These are phyloP conservation scores for Lodderomyces theae DNA, from an alignment of 1,139 yeast species.

Conservation along the genomic window DNA sequence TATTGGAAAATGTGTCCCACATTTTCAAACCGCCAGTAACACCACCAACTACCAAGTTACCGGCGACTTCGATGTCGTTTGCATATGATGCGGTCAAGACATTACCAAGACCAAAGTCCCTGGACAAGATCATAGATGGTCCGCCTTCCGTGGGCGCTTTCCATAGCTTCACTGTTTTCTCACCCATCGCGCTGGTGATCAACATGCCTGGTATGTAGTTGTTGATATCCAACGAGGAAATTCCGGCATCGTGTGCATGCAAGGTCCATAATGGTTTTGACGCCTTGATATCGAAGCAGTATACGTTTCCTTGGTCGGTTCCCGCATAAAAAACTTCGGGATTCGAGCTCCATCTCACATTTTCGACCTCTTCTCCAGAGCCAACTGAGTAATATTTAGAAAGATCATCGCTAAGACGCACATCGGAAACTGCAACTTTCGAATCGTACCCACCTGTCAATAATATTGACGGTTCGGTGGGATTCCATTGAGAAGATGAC, in stretches of 20 bases:
- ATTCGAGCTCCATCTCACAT: constrained; percentile 61
- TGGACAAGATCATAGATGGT: constrained; percentile 86
- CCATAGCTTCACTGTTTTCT: constrained; percentile 86
- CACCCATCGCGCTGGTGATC: constrained; percentile 89
- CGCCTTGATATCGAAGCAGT: constrained; percentile 82
- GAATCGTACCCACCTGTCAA: constrained; percentile 94
- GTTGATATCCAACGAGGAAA: constrained; percentile 77
- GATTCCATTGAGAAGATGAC: constrained; percentile 85
- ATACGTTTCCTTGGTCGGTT: constrained; percentile 87
- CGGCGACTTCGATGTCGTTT: constrained; percentile 83
- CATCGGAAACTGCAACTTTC: constrained; percentile 75
- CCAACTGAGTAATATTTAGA: constrained; percentile 64
- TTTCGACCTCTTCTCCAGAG: constrained; percentile 77
- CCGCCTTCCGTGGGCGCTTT: constrained; percentile 54
- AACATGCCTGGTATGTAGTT: constrained; percentile 67
- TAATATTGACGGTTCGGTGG: constrained; percentile 69
- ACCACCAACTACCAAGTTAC: constrained; percentile 86
- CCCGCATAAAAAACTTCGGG: constrained; percentile 80
- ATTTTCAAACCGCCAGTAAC: constrained; percentile 78
- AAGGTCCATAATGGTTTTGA: constrained; percentile 85
- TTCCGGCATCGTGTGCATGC: constrained; percentile 96
- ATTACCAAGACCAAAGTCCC: constrained; percentile 95
- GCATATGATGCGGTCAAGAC: constrained; percentile 84
- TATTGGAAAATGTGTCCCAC: constrained; percentile 89
- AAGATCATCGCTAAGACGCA: constrained; percentile 72